Conservation (phyloP, 805 yeast genomes). For the Ogataea henricii region DNA sequence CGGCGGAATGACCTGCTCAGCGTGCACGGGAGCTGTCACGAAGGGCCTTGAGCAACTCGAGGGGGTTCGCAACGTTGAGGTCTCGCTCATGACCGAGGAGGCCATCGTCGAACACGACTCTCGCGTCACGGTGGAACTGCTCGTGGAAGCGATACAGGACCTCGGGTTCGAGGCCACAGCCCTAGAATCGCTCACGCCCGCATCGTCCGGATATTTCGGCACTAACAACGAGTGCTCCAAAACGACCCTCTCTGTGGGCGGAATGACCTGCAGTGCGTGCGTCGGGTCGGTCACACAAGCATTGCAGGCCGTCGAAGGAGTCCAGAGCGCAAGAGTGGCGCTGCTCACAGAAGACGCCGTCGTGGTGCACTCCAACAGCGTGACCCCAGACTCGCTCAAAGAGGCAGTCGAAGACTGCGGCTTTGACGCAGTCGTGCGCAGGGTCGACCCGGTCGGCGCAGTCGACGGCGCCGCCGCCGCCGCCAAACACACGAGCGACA, state of each 20-base stretch:
- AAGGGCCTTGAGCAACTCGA: slow-evolving; percentile 20
- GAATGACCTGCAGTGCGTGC: slow-evolving; percentile 91
- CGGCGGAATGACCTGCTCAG: slow-evolving; percentile 89
- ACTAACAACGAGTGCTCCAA: background rate
- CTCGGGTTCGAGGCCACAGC: slow-evolving; percentile 60
- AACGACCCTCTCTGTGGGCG: slow-evolving; percentile 41
- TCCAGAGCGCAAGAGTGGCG: slow-evolving; percentile 59
- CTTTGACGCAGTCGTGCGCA: slow-evolving; percentile 48
- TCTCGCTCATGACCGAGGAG: slow-evolving; percentile 76
- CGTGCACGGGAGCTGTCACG: slow-evolving; percentile 74
- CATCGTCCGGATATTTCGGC: slow-evolving; percentile 11
- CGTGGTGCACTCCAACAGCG: slow-evolving; percentile 45
- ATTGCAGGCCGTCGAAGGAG: slow-evolving; percentile 51
- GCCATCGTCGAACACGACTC: slow-evolving; percentile 58
- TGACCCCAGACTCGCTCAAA: slow-evolving; percentile 44
- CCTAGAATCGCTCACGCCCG: slow-evolving; percentile 9
- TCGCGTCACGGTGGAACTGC: slow-evolving; percentile 29
- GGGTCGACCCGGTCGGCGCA: slow-evolving; percentile 32
- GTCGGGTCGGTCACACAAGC: slow-evolving; percentile 62
- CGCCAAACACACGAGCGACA: background rate
- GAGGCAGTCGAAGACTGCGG: slow-evolving; percentile 51
- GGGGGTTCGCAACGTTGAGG: slow-evolving; percentile 45
- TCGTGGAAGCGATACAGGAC: slow-evolving; percentile 65
- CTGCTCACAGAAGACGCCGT: slow-evolving; percentile 71
- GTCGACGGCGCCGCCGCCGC: no score